Evolutionary conservation across 2,329 filamentous ascomycete genomes (phyloP).

Genomic region (Nothophoma quercina): DNA sequence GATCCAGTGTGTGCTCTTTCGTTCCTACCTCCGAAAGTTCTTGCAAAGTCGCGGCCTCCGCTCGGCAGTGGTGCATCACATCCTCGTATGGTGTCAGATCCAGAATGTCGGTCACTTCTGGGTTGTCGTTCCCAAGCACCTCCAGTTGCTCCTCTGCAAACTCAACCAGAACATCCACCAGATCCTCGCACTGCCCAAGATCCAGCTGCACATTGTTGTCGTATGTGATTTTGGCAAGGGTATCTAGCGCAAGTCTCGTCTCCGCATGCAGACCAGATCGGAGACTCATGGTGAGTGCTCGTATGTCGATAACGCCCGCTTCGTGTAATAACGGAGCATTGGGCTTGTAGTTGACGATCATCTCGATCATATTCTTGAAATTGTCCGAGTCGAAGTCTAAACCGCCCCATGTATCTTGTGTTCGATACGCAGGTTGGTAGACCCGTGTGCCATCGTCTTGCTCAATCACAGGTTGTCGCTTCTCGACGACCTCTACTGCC

Average conservation of each 20-base stretch:
- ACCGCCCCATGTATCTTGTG: slow-evolving; percentile 39
- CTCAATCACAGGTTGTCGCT: slow-evolving; percentile 37
- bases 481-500: slow-evolving; percentile 26
- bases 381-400: slow-evolving; percentile 56
- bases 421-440: slow-evolving; percentile 41
- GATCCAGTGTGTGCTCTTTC: slow-evolving; percentile 80
- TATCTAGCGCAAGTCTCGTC: slow-evolving; percentile 88
- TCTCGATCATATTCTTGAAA: slow-evolving; percentile 77
- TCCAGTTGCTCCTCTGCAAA: slow-evolving; percentile 91
- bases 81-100: slow-evolving; percentile 88
- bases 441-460: slow-evolving; percentile 38
- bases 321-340: slow-evolving; percentile 78
- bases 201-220: slow-evolving; percentile 45
- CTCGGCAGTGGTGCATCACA: slow-evolving; percentile 76
- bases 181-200: slow-evolving; percentile 67
- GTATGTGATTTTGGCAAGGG: slow-evolving; percentile 74
- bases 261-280: slow-evolving; percentile 90
- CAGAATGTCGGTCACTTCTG: slow-evolving; percentile 86
- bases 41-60: slow-evolving; percentile 75
- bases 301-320: slow-evolving; percentile 87
- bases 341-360: slow-evolving; percentile 72
- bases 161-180: slow-evolving; percentile 87
- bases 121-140: slow-evolving; percentile 80
- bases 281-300: slow-evolving; percentile 85
- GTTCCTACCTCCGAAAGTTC: slow-evolving; percentile 78